Percentiles rank a stretch among this genome's conserved stretches.
These are phyloP conservation scores for Talaromyces nanjingensis DNA, from an alignment of 495 filamentous ascomycete genomes.

Conservation along the genomic window DNA sequence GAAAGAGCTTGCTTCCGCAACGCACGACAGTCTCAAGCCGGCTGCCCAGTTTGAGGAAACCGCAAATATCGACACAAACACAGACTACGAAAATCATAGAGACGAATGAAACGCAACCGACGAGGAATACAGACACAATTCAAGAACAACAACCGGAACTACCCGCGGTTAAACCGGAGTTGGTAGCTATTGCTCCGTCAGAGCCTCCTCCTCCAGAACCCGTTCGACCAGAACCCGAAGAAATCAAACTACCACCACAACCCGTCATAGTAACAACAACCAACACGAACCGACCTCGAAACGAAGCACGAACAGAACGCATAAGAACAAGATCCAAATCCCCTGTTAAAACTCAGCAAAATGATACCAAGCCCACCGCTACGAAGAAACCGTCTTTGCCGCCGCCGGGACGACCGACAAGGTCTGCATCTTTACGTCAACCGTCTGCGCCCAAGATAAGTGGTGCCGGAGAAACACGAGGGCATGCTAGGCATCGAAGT, in stretches of 20 bases:
- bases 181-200: background rate
- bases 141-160: background rate
- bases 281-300: background rate
- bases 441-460: conserved; percentile 16
- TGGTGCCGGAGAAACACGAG: conserved; percentile 13
- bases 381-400: conserved; percentile 34
- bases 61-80: background rate
- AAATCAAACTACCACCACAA: background rate
- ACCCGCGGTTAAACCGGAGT: background rate
- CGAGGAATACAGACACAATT: background rate
- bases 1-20: background rate
- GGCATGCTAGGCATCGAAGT: conserved; percentile 32
- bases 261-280: background rate
- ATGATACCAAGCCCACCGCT: conserved; percentile 15
- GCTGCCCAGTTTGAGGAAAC: background rate
- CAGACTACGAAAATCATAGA: background rate
- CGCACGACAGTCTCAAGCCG: background rate
- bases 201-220: background rate
- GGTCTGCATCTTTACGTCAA: conserved; percentile 39
- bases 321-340: conserved; percentile 20
- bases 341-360: conserved; percentile 21
- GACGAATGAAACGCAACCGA: background rate
- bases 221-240: background rate
- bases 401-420: conserved; percentile 26
- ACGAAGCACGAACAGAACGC: conserved; percentile 14